Base-by-base conservation (phyloP, 2,329 filamentous ascomycete species). In the Diaporthe aspalathi region DNA sequence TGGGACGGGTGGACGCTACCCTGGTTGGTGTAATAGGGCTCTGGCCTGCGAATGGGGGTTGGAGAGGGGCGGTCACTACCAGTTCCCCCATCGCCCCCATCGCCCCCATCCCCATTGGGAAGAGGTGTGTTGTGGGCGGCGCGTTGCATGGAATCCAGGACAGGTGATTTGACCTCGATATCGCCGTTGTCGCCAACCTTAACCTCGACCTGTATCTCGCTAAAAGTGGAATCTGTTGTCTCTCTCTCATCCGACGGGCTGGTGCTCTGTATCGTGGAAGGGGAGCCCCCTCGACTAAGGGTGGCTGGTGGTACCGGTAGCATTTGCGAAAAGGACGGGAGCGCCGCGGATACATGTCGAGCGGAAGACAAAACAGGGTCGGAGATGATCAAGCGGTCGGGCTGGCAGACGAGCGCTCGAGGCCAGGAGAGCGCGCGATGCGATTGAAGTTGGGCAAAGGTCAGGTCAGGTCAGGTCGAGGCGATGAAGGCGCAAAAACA, bases 291-390 rank as follows among this genome's bases (percentile, higher is more conserved):
- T 65, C 63, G 62, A 69, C n/a, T 50, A 70, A 62, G 54, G 71
- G 71, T 68, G 71, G 71, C 69, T 73, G 71, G n/a, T 65, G 60
- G 69, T 52, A 68, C 50, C 56, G 71, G 69, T 71, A 54, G 71
- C 71, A 73, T 73, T 71, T 73, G 71, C 68, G 71, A 52, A 73
- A 56, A 60, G 68, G 69, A 49, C 71, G 71, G 20, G 52, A 68
- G 71, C 71, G 71, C 71, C 57, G 70, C 71, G 71, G 69, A 73
- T 71, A 73, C 71, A 73, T 73, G 69, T 73, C 71, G 71, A 69
- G 71, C n/a, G 63, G 68, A 52, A 62, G 69, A 65, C 65, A 68
- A 56, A 66, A 67, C 67, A 54, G 52, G 50, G 63, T 16, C 29
- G 35, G 22, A 35, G 24, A 29, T 22, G 45, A 27, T 54, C 40